Evolutionary conservation across 768 basidiomycete species (phyloP), one percentile per base, ranked within the genome.

Genomic region (Dioszegia aurantiaca): DNA sequence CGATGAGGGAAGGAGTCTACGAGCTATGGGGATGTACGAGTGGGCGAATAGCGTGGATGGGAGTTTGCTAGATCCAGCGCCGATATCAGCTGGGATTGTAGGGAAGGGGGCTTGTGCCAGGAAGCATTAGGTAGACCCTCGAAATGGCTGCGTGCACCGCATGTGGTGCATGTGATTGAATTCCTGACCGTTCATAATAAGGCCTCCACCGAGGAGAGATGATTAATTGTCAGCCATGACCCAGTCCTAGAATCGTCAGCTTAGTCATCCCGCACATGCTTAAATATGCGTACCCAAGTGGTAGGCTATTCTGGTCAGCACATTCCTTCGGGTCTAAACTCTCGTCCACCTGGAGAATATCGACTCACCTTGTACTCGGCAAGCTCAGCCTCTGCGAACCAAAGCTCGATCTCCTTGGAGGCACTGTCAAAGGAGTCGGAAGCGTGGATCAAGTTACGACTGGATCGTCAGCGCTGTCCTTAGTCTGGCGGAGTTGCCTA

Each of bases 331-430:
- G 37, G n/a, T n/a, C n/a, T n/a, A n/a, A n/a, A n/a, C n/a, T n/a
- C n/a, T n/a, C n/a, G n/a, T n/a, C n/a, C n/a, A n/a, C n/a, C n/a
- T n/a, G n/a, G n/a, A n/a, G n/a, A n/a, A n/a, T n/a, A n/a, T n/a
- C n/a, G 16, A 54, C 63, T 46, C 49, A 63, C 60, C 64, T 72
- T 68, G 68, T 72, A 72, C 27, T 67, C 62, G 49, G 60, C 62
- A 24, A 72, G 64, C 59, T 72, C 70, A 54, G 60, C 45, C 26
- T 61, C 48, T 55, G 58, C 59, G 66, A 72, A 72, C 70, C 70
- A 72, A 41, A 72, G 70, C 31, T 65, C 70, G 55, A 72, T 69
- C 62, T 72, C 70, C 66, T 72, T 72, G 62, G 70, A 70, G 21
- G 70, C 70, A 21, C 68, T 62, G 28, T 72, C 70, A 46, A 69